phyloP scores from a whole-genome alignment of 2,329 filamentous ascomycete genomes.

The Epichloe bromicola region DNA sequence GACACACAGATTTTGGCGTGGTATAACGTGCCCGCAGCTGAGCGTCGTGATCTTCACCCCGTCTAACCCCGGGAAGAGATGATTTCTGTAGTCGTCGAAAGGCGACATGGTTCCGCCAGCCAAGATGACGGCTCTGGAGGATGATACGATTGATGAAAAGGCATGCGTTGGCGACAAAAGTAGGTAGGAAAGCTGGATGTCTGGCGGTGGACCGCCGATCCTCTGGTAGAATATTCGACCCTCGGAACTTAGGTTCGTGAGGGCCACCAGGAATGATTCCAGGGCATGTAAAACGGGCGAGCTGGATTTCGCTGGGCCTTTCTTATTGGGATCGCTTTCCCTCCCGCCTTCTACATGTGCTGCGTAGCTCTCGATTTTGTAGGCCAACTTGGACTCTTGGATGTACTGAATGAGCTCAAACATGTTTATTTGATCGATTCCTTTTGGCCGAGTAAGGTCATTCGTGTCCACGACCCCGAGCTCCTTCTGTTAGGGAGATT shows the following conservation, averaged over 20 bases:
- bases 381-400: constrained; percentile 80
- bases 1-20: constrained; percentile 65
- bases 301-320: constrained; percentile 11
- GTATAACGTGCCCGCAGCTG: constrained; percentile 92
- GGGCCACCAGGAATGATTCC: constrained; percentile 55
- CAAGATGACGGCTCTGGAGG: constrained; percentile 75
- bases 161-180: constrained; percentile 84
- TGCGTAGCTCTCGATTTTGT: constrained; percentile 87
- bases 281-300: constrained; percentile 42
- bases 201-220: constrained; percentile 19
- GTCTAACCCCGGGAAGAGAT: constrained; percentile 68
- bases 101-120: constrained; percentile 97
- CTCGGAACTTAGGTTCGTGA: constrained; percentile 74
- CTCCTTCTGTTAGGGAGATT: constrained; percentile 16
- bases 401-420: constrained; percentile 81
- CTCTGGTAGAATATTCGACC: constrained; percentile 54
- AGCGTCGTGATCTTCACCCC: constrained; percentile 57
- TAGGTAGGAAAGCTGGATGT: constrained; percentile 65
- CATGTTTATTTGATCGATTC: constrained; percentile 89
- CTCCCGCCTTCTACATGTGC: constrained; percentile 39
- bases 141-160: constrained; percentile 75
- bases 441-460: constrained; percentile 66
- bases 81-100: constrained; percentile 76
- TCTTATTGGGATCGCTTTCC: constrained; percentile 20
- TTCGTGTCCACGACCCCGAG: constrained; percentile 61